Base-by-base conservation (phyloP, 495 filamentous ascomycete genomes). In the Aspergillus affinis region DNA sequence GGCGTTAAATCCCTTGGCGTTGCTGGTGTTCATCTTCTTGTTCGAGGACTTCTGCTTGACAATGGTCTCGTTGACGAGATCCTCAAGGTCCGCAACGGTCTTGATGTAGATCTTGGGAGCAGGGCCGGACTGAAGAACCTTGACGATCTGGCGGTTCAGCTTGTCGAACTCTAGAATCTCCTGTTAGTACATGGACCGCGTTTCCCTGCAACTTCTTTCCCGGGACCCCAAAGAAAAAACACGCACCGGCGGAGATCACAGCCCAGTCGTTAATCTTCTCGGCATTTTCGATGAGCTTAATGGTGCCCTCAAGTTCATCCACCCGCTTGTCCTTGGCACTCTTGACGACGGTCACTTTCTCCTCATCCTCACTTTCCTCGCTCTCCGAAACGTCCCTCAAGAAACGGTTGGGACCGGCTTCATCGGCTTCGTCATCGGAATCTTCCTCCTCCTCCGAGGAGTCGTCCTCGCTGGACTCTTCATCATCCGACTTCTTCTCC, bases 21-120 rank as follows among this genome's bases (percentile, higher is more conserved):
- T 95, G 70, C 89, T 92, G 46, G 93, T 91, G 75, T 97, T 99
- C 93, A 98, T 96, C 83, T 97, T 98, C 86, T 95, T 96, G 53
- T 89, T 88, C 7, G 92, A 88, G 62, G 93, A 89, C 80, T 98
- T 99, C 74, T 96, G 91, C 80, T 97, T 97, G 67, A 89, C 83
- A 58, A 92, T 84, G 17, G 92, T 88, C 78, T 98, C 95, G 72
- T 92, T 92, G 86, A 97, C 90, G 72, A 90, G 88, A 72, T 97
- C 93, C 78, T 99, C 95, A 48, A 99, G 80, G 66, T 98, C 93
- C 61, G 93, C 87, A 65, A 99, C 86, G 62, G 88, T 85, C 81
- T 93, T 92, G 77, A 99, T 84, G 75, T 97, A 99, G 54, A 90
- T 70, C 78, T 93, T 97, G 15, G 95, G 95, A 29, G 85, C 82